A percentile compares a stretch with the other conserved stretches of the same genome.
These are phyloP conservation scores for Linnemannia elongata DNA, from an alignment of 192 early-diverging fungal species.

Conservation along the genomic window DNA sequence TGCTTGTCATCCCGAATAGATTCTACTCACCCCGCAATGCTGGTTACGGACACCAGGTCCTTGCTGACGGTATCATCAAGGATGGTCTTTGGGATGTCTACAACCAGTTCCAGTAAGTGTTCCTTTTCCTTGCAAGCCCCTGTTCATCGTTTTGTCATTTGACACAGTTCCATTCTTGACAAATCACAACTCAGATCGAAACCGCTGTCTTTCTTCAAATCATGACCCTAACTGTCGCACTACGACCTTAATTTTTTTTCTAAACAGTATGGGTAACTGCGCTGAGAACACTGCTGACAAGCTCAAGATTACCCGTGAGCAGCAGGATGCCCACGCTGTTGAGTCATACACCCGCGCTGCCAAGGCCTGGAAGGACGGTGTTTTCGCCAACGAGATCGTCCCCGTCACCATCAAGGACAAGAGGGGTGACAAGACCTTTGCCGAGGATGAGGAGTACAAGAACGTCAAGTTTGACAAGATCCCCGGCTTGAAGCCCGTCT, in stretches of 20 bases:
- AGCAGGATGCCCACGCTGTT: conserved; percentile 89
- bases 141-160: neutral
- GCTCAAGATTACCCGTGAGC: conserved; percentile 88
- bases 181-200: neutral
- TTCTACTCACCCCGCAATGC: conserved; percentile 73
- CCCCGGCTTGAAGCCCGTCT: conserved; percentile 78
- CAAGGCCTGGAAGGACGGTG: conserved; percentile 88
- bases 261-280: conserved; percentile 71
- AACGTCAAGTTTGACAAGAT: conserved; percentile 95
- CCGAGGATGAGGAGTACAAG: conserved; percentile 95
- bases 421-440: conserved; percentile 84
- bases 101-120: conserved; percentile 84
- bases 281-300: conserved; percentile 91
- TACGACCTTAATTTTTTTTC: neutral
- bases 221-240: neutral
- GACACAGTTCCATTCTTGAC: neutral
- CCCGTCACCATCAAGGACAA: conserved; percentile 87
- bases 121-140: neutral
- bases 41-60: conserved; percentile 85
- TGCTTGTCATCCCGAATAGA: conserved; percentile 32
- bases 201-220: neutral
- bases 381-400: conserved; percentile 85
- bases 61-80: conserved; percentile 90
- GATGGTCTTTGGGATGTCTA: conserved; percentile 98
- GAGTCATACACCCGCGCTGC: conserved; percentile 91